Evolutionary conservation across 208 protist species (phyloP), one percentile per base, ranked within the genome.

Genomic region (Naegleria gruberi): DNA sequence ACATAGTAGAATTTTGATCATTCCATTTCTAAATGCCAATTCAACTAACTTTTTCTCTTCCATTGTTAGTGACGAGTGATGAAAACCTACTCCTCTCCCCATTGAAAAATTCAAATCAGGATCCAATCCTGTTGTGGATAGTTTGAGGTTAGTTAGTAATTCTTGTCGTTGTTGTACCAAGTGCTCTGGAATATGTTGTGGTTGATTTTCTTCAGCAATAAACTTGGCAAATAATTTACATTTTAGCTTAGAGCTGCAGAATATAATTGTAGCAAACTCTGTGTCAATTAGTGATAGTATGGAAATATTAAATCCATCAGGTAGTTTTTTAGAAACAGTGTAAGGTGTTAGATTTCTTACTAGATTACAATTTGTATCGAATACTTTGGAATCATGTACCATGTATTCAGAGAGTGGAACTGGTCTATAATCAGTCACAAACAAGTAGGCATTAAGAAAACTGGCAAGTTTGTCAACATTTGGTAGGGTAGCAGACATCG

Each of bases 401-500:
- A 93, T 10, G 45, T 55, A 74, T 44, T 88, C 51, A 30, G 8
- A 41, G 6, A 94, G 47, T 30, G 92, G 91, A 15, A 94, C 92
- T 19, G 92, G 92, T 30, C 92, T 42, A 46, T 77, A 93, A 82
- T 92, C 47, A 17, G 90, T 93, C 6, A 86, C 37, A 47, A 94
- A 94, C 19, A 94, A 34, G 26, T 85, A 30, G 7, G 92, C 92
- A 45, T 46, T 40, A 10, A 95, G 74, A 88, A 91, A 96, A 30
- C 30, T 41, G 17, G 93, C 87, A 12, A 95, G 30, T 37, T 90
- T 26, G 19, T 46, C 44, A 0, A 89, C 30, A 91, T 96, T 96
- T 34, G 4, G 0, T 17, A 96, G 17, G 0, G 94, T 96, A 19
- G 94, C 94, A 45, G 88, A 92, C 93, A 96, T 94, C 23, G 51